These are phyloP conservation scores for Mucor mucedo DNA, from an alignment of 371 early-diverging fungal genomes.

Conservation along the genomic window DNA sequence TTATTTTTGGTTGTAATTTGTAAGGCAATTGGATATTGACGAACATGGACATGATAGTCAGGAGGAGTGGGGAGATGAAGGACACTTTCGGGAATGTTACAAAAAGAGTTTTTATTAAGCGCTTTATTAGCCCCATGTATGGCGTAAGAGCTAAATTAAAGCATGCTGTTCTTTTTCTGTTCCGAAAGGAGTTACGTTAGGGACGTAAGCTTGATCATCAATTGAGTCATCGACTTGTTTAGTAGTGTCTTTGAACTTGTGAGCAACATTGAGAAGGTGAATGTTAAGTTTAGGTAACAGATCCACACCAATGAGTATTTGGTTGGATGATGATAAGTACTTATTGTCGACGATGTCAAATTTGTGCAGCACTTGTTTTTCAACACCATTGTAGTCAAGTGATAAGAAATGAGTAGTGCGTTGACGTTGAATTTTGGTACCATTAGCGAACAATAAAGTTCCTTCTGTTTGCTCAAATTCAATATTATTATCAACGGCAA, in stretches of 20 bases:
- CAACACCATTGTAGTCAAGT: conserved; percentile 14
- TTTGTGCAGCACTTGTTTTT: not conserved
- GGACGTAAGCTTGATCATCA: conserved; percentile 10
- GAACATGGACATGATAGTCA: not conserved
- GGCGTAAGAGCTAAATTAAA: not conserved
- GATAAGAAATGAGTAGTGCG: conserved; percentile 3
- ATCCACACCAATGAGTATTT: conserved; percentile 13
- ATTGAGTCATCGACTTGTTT: conserved; percentile 4
- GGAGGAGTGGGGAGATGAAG: conserved; percentile 11
- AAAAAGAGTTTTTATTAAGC: conserved; percentile 1
- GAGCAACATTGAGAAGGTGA: conserved; percentile 10
- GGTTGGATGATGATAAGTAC: not conserved
- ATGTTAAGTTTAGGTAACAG: conserved; percentile 12
- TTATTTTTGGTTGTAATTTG: conserved; percentile 4
- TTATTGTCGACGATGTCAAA: conserved; percentile 13
- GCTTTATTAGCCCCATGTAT: conserved; percentile 9
- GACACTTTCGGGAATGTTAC: conserved; percentile 9
- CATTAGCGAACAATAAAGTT: conserved; percentile 1
- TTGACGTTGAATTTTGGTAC: not conserved
- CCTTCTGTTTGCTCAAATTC: not conserved
- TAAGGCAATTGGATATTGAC: conserved; percentile 20
- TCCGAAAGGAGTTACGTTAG: conserved; percentile 11
- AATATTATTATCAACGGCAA: conserved; percentile 11
- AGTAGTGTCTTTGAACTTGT: conserved; percentile 2
- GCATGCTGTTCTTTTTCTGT: conserved; percentile 9